Base-by-base conservation (phyloP, 192 early-diverging fungal species). In the Mycoemilia scoparia region DNA sequence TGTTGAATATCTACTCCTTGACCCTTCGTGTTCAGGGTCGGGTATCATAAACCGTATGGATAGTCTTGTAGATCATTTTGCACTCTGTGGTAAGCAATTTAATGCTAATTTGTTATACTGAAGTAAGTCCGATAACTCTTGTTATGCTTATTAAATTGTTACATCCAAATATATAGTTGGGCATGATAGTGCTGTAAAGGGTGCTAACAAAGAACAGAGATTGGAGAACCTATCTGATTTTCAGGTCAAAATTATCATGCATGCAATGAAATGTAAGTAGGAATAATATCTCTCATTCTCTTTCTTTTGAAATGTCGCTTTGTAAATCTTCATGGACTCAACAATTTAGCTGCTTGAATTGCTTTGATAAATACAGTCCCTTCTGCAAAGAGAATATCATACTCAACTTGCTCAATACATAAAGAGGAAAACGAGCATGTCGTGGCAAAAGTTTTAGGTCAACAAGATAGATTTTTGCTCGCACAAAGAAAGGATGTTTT, bases 371-470 rank as follows among this genome's bases (percentile, higher is more conserved):
- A n/a, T n/a, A n/a, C n/a, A n/a, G n/a, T 96, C 47, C 86, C 84
- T 2, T 62, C 55, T 4, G 78, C 85, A n/a, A 71, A 83, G 34
- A 68, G 70, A 39, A 66, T 98, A 13, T 73, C 76, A 7, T 98
- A 98, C 47, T 98, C 93, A 23, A 98, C 93, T 2, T 98, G 93
- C 51, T 98, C 93, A 4, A 75, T 88, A 29, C 79, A 96, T 46
- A 60, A 61, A 0, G 63, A 75, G 51, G 93, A 98, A 46, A 96
- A 98, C 60, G 93, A 98, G 43, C 73, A 75, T 5, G 93, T 98
- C 1, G 87, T 96, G n/a, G 64, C 71, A 14, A 52, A 62, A 3
- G 66, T 82, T 1, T 53, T 95, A 7, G 41, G 27, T 8, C 38
- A 40, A 3, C 60, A 77, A 33, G 53, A 35, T 28, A 63, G 69